phyloP scores from a whole-genome alignment of 371 early-diverging fungal genomes.

The Circinella umbellata region DNA sequence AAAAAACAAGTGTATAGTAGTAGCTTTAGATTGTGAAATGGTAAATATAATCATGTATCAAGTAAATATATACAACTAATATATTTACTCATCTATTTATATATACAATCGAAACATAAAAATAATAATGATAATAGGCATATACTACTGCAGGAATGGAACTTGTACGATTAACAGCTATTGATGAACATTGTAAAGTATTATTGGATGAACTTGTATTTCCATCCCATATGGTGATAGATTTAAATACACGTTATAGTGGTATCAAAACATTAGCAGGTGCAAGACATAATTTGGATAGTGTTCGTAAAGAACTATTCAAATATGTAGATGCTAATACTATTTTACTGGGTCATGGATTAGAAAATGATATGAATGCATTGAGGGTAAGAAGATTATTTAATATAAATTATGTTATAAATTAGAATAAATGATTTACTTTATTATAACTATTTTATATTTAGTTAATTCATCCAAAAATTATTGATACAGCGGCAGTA shows the following conservation, averaged over 20 bases:
- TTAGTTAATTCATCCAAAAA: constrained; percentile 40
- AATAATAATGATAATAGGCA: constrained; percentile 20
- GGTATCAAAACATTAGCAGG: constrained; percentile 59
- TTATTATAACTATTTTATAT: neutral
- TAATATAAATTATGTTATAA: neutral
- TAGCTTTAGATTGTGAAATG: constrained; percentile 59
- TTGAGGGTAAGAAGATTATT: constrained; percentile 28
- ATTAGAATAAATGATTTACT: neutral
- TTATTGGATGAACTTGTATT: constrained; percentile 61
- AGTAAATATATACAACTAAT: too few species aligned
- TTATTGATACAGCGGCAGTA: constrained; percentile 53
- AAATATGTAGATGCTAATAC: constrained; percentile 46
- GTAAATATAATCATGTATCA: constrained; percentile 15
- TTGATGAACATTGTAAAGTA: constrained; percentile 45
- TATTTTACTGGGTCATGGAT: constrained; percentile 53
- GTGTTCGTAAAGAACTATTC: constrained; percentile 45
- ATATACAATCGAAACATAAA: too few species aligned
- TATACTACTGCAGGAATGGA: constrained; percentile 63
- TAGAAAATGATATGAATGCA: constrained; percentile 59
- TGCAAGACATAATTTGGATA: constrained; percentile 46
- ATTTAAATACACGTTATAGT: constrained; percentile 60
- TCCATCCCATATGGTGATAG: constrained; percentile 55
- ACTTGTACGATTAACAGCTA: constrained; percentile 56
- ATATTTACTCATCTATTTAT: too few species aligned
- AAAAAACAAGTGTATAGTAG: constrained; percentile 21